Evolutionary conservation across 306 rosid species (phyloP).

Genomic region (Leucaena leucocephala): DNA sequence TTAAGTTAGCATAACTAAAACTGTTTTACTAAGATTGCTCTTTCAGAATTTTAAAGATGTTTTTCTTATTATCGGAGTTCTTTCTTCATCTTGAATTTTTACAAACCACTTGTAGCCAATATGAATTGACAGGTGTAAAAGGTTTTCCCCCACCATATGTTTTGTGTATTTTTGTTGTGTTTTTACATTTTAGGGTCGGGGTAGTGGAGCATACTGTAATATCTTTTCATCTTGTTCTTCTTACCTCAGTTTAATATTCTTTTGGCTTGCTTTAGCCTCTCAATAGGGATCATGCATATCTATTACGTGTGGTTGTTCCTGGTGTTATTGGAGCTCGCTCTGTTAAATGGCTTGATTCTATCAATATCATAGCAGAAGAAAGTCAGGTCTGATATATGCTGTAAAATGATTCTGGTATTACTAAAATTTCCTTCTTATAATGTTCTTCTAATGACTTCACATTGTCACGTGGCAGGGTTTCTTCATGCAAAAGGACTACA

Average conservation of each 20-base stretch:
- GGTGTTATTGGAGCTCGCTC: slow-evolving; percentile 98
- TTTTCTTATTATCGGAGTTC: background rate
- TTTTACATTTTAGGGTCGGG: background rate
- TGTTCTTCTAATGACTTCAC: slow-evolving; percentile 13
- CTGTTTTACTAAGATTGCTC: slow-evolving; percentile 8
- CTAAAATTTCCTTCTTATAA: slow-evolving; percentile 22
- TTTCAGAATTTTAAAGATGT: background rate
- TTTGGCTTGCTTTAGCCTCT: slow-evolving; percentile 59
- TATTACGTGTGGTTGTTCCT: slow-evolving; percentile 82
- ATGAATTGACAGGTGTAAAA: background rate
- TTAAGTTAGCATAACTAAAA: background rate
- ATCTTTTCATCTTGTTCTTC: background rate
- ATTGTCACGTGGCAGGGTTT: slow-evolving; percentile 67
- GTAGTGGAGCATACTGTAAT: background rate
- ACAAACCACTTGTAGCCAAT: background rate
- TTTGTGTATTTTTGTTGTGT: background rate
- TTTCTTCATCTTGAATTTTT: background rate
- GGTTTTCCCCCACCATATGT: background rate
- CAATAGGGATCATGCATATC: slow-evolving; percentile 96
- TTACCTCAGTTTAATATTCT: slow-evolving; percentile 25
- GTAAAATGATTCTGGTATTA: slow-evolving; percentile 5
- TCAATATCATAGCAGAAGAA: slow-evolving; percentile 70
- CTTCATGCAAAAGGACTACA: slow-evolving; percentile 98
- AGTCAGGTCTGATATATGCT: slow-evolving; percentile 71
- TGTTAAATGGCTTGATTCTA: slow-evolving; percentile 91